Percentiles rank a stretch among this genome's conserved stretches.
These are phyloP conservation scores for Emydomyces testavorans DNA, from an alignment of 2,329 filamentous ascomycete species.

Conservation along the genomic window DNA sequence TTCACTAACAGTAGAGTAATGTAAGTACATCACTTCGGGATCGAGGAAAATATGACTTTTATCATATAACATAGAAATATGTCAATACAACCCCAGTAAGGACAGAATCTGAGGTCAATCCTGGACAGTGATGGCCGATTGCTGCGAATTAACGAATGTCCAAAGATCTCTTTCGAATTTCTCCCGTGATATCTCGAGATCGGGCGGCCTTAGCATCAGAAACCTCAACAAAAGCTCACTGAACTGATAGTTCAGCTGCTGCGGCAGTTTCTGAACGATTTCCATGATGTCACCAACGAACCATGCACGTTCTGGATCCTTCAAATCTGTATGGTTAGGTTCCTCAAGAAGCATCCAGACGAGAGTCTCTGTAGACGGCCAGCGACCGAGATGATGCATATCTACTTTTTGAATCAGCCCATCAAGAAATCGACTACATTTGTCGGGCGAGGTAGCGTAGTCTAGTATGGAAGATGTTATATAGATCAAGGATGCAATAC, in stretches of 20 bases:
- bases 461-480: slow-evolving; percentile 31
- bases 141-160: not conserved
- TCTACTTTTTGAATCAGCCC: slow-evolving; percentile 21
- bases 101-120: not conserved
- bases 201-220: slow-evolving; percentile 25
- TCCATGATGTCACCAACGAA: slow-evolving; percentile 28
- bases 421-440: slow-evolving; percentile 27
- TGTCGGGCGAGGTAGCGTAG: slow-evolving; percentile 23
- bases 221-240: slow-evolving; percentile 31
- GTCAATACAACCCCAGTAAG: not conserved
- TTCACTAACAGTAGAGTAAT: no score
- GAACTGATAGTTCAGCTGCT: slow-evolving; percentile 31
- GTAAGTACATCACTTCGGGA: no score
- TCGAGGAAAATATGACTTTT: no score
- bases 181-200: slow-evolving; percentile 23
- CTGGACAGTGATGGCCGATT: not conserved
- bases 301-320: slow-evolving; percentile 29
- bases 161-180: slow-evolving; percentile 27
- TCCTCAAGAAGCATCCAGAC: slow-evolving; percentile 33
- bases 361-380: slow-evolving; percentile 31
- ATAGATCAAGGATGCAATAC: slow-evolving; percentile 31
- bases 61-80: no score
- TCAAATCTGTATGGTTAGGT: slow-evolving; percentile 25
- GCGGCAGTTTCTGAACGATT: slow-evolving; percentile 27
- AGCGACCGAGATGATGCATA: slow-evolving; percentile 26